Percentiles rank a stretch among this genome's conserved stretches.
Conservation (phyloP, 352 stramenopile genomes). For the Phytophthora podocarpi region DNA sequence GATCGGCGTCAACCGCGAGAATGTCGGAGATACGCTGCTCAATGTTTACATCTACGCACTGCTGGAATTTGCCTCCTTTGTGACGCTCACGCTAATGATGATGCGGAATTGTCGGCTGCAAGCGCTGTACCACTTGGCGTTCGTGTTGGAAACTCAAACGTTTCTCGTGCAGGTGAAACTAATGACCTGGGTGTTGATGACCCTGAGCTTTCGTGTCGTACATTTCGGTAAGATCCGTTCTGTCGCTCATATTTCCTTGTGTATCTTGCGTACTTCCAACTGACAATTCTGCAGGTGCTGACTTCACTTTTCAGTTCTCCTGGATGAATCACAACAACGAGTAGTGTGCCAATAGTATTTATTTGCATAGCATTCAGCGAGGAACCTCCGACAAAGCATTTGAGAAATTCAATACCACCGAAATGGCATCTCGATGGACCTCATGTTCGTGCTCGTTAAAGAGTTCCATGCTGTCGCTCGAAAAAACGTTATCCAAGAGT, state of each 20-base stretch:
- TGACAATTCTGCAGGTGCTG: conserved; percentile 10
- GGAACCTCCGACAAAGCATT: no score
- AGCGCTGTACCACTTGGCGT: conserved; percentile 33
- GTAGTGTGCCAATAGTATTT: background rate
- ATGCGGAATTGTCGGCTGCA: conserved; percentile 26
- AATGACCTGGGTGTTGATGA: conserved; percentile 33
- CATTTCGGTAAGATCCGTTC: conserved; percentile 25
- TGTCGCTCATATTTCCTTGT: background rate
- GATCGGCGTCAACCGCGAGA: conserved; percentile 1
- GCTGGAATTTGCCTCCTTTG: conserved; percentile 33
- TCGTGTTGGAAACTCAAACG: conserved; percentile 41
- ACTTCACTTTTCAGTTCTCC: conserved; percentile 32
- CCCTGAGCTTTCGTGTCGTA: conserved; percentile 24
- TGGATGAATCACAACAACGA: conserved; percentile 12
- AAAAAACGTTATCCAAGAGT: no score
- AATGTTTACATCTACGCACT: conserved; percentile 28
- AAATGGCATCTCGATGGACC: no score
- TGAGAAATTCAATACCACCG: no score
- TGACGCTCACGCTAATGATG: conserved; percentile 24
- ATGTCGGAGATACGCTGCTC: conserved; percentile 7
- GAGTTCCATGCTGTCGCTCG: no score
- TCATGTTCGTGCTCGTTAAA: no score
- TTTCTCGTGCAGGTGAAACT: conserved; percentile 27
- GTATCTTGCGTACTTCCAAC: background rate
- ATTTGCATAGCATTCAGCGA: no score